Conservation (phyloP, 305 asterid genomes). For the Rubia balearica region DNA sequence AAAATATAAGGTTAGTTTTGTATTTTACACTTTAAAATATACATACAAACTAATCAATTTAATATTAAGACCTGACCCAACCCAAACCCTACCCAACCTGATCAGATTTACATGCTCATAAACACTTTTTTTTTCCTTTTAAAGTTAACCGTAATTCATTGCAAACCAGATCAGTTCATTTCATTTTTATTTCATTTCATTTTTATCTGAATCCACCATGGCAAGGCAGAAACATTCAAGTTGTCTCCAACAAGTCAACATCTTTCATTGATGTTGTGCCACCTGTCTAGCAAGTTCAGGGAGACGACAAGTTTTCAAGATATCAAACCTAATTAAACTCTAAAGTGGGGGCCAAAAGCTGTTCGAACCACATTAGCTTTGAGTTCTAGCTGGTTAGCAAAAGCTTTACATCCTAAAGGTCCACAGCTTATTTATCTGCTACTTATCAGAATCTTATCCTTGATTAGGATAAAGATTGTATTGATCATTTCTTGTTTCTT, state of each 20-base stretch:
- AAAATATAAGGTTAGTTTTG: too few relatives aligned
- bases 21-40: too few relatives aligned
- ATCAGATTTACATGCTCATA: too few relatives aligned
- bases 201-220: not conserved
- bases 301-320: constrained; percentile 13
- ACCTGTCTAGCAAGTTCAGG: constrained; percentile 25
- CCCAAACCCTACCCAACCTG: too few relatives aligned
- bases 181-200: not conserved
- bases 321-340: constrained; percentile 6
- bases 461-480: constrained; percentile 45
- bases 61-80: too few relatives aligned
- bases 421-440: constrained; percentile 25
- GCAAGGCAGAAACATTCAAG: constrained; percentile 22
- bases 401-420: constrained; percentile 24
- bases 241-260: constrained; percentile 28
- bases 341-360: constrained; percentile 13
- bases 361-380: constrained; percentile 11
- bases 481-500: constrained; percentile 26
- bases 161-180: too few relatives aligned
- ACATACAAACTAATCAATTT: too few relatives aligned
- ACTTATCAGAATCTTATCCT: constrained; percentile 47
- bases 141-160: too few relatives aligned
- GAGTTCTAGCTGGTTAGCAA: constrained; percentile 28
- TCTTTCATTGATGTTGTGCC: constrained; percentile 20
- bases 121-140: too few relatives aligned